Conservation (phyloP, 176 grass and related monocot species). For the Metroxylon sagu region DNA sequence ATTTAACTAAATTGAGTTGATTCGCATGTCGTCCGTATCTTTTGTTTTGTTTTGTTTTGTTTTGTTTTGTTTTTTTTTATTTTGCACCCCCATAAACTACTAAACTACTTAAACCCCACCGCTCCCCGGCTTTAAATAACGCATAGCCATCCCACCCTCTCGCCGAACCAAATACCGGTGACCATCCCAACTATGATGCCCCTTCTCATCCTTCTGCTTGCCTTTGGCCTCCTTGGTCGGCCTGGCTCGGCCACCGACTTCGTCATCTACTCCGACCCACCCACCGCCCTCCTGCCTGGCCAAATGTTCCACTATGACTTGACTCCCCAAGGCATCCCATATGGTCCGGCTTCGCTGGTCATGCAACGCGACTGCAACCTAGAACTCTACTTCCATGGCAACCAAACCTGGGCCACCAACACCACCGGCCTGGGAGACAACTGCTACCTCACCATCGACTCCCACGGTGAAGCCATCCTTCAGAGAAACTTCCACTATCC, state of each 20-base stretch:
- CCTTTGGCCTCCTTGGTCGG: no score
- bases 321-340: not conserved
- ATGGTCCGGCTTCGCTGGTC: not conserved
- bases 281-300: constrained; percentile 1
- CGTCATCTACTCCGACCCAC: constrained; percentile 3
- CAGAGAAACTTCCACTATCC: not conserved
- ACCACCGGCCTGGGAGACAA: not conserved
- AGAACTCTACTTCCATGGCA: not conserved
- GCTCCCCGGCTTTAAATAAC: no score
- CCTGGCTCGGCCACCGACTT: not conserved
- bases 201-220: no score
- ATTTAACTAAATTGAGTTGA: no score
- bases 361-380: constrained; percentile 2
- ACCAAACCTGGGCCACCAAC: constrained; percentile 6
- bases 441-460: constrained; percentile 7
- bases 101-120: no score
- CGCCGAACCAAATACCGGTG: no score
- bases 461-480: not conserved
- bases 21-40: no score
- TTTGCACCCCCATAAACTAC: no score
- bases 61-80: no score
- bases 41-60: no score
- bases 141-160: no score
- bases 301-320: constrained; percentile 3
- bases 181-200: no score